Percentiles rank a stretch among this genome's conserved stretches.
Conservation (phyloP, 345 rosid genomes). For the Brassica juncea region DNA sequence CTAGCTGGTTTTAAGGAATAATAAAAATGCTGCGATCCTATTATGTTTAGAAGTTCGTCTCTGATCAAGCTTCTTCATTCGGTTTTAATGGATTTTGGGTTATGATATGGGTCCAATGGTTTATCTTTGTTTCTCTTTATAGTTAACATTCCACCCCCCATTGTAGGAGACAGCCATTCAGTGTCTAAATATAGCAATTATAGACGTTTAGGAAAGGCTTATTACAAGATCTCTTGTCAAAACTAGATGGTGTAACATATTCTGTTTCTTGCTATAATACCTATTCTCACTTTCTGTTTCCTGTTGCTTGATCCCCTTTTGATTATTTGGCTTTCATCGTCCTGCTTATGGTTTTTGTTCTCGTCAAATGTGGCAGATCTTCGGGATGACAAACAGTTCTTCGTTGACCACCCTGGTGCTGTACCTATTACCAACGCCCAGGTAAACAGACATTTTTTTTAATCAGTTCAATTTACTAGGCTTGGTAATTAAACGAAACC, state of each 20-base stretch:
- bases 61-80: neutral
- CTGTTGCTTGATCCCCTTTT: too few species aligned
- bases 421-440: constrained; percentile 77
- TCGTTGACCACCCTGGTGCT: constrained; percentile 90
- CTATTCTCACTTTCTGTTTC: too few species aligned
- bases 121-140: too few species aligned
- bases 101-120: too few species aligned
- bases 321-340: neutral
- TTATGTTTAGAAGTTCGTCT: neutral
- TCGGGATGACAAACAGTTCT: constrained; percentile 88
- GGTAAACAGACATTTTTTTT: constrained; percentile 38
- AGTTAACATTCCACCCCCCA: too few species aligned
- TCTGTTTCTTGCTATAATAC: too few species aligned
- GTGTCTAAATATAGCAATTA: too few species aligned
- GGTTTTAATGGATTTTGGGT: too few species aligned
- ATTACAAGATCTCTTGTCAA: neutral
- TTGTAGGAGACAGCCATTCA: too few species aligned
- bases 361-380: constrained; percentile 57
- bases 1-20: neutral
- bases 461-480: neutral
- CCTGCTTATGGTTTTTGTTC: constrained; percentile 17
- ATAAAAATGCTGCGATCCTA: neutral
- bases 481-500: constrained; percentile 9
- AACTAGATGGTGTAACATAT: neutral
- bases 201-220: too few species aligned